Conservation (phyloP, 1,284 basidiomycete genomes). For the Coniophora puteana region DNA sequence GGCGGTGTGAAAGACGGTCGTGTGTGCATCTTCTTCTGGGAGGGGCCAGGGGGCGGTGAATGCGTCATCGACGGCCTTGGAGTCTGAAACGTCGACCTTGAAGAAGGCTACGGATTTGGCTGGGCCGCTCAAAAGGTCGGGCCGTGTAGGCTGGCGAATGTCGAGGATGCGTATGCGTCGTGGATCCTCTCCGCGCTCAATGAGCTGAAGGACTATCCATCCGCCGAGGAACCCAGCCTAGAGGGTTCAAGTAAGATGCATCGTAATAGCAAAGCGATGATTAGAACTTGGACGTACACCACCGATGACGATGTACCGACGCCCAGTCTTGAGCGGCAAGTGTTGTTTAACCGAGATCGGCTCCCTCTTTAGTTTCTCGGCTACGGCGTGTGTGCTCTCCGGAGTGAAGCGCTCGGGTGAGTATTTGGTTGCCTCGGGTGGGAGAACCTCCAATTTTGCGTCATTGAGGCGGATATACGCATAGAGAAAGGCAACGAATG, state of each 20-base stretch:
- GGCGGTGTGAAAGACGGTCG: slow-evolving; percentile 71
- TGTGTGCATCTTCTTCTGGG: slow-evolving; percentile 19
- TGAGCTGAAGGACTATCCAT: slow-evolving; percentile 67
- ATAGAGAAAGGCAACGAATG: slow-evolving; percentile 10
- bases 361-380: slow-evolving; percentile 30
- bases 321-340: slow-evolving; percentile 49
- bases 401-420: slow-evolving; percentile 45
- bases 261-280: background rate
- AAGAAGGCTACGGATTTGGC: slow-evolving; percentile 52
- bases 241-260: slow-evolving; percentile 5
- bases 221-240: slow-evolving; percentile 72
- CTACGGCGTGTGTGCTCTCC: slow-evolving; percentile 33
- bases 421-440: slow-evolving; percentile 38
- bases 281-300: slow-evolving; percentile 35
- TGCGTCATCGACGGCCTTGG: slow-evolving; percentile 47
- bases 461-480: slow-evolving; percentile 54
- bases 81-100: slow-evolving; percentile 54
- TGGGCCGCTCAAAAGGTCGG: slow-evolving; percentile 46
- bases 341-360: slow-evolving; percentile 25
- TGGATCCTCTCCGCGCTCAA: slow-evolving; percentile 67
- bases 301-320: slow-evolving; percentile 53
- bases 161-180: slow-evolving; percentile 64
- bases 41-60: slow-evolving; percentile 64
- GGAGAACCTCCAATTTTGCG: slow-evolving; percentile 40
- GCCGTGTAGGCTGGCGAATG: slow-evolving; percentile 50